A percentile compares a stretch with the other conserved stretches of the same genome.
phyloP scores from a whole-genome alignment of 108 stramenopile species.

The Pseudonitzschia delicatissima region DNA sequence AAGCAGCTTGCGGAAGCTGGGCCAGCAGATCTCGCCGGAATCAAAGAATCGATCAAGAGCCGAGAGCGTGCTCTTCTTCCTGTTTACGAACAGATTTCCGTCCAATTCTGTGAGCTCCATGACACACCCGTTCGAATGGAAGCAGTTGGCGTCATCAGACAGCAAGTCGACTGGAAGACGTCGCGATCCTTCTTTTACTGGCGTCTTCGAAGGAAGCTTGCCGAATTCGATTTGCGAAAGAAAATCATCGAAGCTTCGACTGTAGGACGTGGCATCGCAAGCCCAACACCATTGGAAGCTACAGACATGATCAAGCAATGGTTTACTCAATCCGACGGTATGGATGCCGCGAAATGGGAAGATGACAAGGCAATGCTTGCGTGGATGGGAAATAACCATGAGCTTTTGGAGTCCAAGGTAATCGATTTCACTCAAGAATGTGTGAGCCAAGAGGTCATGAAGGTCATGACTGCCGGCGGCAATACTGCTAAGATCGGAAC shows the following conservation, averaged over 20 bases:
- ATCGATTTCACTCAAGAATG: slow-evolving; percentile 61
- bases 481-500: slow-evolving; percentile 76
- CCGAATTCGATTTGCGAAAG: slow-evolving; percentile 92
- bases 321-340: slow-evolving; percentile 70
- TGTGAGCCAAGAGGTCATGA: slow-evolving; percentile 76
- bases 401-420: slow-evolving; percentile 71
- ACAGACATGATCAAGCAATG: slow-evolving; percentile 75
- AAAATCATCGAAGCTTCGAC: slow-evolving; percentile 76
- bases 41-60: slow-evolving; percentile 42
- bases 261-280: slow-evolving; percentile 75
- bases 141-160: slow-evolving; percentile 95
- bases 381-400: slow-evolving; percentile 81
- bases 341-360: slow-evolving; percentile 56
- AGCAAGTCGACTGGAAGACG: slow-evolving; percentile 88
- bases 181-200: slow-evolving; percentile 95
- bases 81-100: slow-evolving; percentile 93
- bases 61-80: slow-evolving; percentile 85
- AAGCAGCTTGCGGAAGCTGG: slow-evolving; percentile 49
- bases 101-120: slow-evolving; percentile 99
- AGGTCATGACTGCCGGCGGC: slow-evolving; percentile 85
- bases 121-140: slow-evolving; percentile 99
- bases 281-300: slow-evolving; percentile 66
- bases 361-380: slow-evolving; percentile 79
- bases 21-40: slow-evolving; percentile 28
- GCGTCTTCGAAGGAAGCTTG: slow-evolving; percentile 95